phyloP scores from a whole-genome alignment of 2,329 filamentous ascomycete genomes.

The Penicillium sp. region DNA sequence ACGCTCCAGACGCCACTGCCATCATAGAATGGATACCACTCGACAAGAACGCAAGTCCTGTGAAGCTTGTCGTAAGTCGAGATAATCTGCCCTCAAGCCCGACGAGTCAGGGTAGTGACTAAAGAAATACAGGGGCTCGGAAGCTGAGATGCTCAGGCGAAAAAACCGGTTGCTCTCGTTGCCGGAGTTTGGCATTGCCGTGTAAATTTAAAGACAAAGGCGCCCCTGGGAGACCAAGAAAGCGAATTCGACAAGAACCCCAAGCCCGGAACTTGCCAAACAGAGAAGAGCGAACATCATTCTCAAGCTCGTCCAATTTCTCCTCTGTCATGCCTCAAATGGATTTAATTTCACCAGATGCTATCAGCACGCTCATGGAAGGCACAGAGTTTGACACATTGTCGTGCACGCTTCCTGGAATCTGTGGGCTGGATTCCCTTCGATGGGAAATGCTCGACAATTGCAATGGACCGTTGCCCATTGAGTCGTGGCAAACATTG shows the following conservation, averaged over 20 bases:
- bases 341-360: not conserved
- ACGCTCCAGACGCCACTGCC: not conserved
- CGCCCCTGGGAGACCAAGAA: constrained; percentile 36
- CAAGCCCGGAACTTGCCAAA: constrained; percentile 7
- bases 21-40: constrained; percentile 26
- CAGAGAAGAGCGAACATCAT: constrained; percentile 14
- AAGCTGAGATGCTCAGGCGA: constrained; percentile 41
- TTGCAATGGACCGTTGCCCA: constrained; percentile 24
- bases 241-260: constrained; percentile 29
- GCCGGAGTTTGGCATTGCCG: constrained; percentile 28
- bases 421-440: constrained; percentile 31
- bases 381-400: constrained; percentile 22
- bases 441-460: constrained; percentile 27
- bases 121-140: constrained; percentile 28
- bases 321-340: constrained; percentile 14
- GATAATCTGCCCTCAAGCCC: not conserved
- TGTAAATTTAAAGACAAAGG: constrained; percentile 40
- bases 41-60: constrained; percentile 38
- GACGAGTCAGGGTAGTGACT: constrained; percentile 21
- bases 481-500: constrained; percentile 23
- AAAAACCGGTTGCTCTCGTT: constrained; percentile 36
- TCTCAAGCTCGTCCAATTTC: constrained; percentile 21
- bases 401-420: constrained; percentile 25
- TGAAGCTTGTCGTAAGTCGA: not conserved
- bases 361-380: constrained; percentile 17